Evolutionary conservation across 495 filamentous ascomycete species (phyloP).

Genomic region (Penicillium ucsense): DNA sequence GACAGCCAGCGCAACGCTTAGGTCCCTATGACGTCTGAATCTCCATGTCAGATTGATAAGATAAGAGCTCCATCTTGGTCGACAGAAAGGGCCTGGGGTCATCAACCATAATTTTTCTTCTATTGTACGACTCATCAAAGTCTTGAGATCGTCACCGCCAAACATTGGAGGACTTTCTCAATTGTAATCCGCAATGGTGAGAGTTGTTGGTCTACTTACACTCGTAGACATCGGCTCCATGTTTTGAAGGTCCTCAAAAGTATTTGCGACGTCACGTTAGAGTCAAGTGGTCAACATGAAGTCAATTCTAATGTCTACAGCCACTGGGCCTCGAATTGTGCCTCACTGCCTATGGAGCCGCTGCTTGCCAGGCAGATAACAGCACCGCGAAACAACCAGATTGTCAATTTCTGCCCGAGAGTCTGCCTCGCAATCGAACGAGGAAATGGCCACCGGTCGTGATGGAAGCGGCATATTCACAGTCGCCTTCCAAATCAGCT

Average conservation of each 20-base stretch:
- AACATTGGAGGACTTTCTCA: too few species aligned
- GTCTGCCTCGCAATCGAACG: neutral
- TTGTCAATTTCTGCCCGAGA: neutral
- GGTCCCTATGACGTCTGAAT: slow-evolving; percentile 13
- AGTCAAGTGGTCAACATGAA: too few species aligned
- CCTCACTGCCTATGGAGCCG: neutral
- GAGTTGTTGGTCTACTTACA: too few species aligned
- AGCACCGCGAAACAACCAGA: neutral
- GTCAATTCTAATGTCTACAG: neutral
- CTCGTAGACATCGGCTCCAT: too few species aligned
- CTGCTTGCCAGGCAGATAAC: neutral
- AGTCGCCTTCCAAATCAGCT: neutral
- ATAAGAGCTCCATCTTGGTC: neutral
- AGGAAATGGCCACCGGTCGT: neutral
- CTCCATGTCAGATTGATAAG: slow-evolving; percentile 2
- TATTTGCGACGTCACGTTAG: too few species aligned
- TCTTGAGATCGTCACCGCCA: too few species aligned
- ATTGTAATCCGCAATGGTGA: too few species aligned
- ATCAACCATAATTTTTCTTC: neutral
- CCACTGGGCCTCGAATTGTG: neutral
- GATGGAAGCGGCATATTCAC: neutral
- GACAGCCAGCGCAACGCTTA: neutral
- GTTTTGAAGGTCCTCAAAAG: too few species aligned
- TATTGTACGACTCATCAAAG: too few species aligned
- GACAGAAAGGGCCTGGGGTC: neutral